These are phyloP conservation scores for Phialophora expanda DNA, from an alignment of 2,329 filamentous ascomycete species.

Conservation along the genomic window DNA sequence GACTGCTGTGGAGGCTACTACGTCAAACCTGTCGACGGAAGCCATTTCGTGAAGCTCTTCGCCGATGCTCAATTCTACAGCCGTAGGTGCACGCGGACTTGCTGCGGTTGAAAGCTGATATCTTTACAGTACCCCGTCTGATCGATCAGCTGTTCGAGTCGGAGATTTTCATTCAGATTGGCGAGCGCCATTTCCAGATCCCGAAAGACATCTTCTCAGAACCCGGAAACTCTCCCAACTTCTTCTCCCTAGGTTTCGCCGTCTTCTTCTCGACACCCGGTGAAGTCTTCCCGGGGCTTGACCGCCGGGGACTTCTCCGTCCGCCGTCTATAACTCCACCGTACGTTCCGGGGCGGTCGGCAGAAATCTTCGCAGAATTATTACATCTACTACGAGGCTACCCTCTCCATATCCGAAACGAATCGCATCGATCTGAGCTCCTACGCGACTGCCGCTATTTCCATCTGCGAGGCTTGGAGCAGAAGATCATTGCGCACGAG, in stretches of 20 bases:
- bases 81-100: slow-evolving; percentile 56
- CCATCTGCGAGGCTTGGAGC: slow-evolving; percentile 88
- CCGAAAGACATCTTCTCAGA: slow-evolving; percentile 83
- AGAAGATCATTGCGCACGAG: slow-evolving; percentile 77
- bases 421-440: slow-evolving; percentile 76
- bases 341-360: slow-evolving; percentile 76
- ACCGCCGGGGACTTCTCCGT: slow-evolving; percentile 76
- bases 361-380: slow-evolving; percentile 83
- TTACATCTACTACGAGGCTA: slow-evolving; percentile 84
- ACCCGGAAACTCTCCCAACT: slow-evolving; percentile 92
- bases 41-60: slow-evolving; percentile 89
- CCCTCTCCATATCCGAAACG: slow-evolving; percentile 74
- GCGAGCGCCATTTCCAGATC: slow-evolving; percentile 84
- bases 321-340: slow-evolving; percentile 87
- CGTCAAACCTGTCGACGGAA: slow-evolving; percentile 77
- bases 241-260: slow-evolving; percentile 88
- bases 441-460: slow-evolving; percentile 90
- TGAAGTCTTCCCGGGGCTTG: slow-evolving; percentile 84
- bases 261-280: slow-evolving; percentile 81
- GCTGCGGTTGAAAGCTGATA: slow-evolving; percentile 8
- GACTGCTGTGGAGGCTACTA: slow-evolving; percentile 69
- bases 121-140: slow-evolving; percentile 74
- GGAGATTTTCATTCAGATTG: slow-evolving; percentile 90
- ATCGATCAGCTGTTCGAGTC: slow-evolving; percentile 91
- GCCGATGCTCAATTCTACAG: slow-evolving; percentile 96